Percentiles rank a stretch among this genome's conserved stretches.
These are phyloP conservation scores for Aureobasidium sp. DNA, from an alignment of 2,329 filamentous ascomycete genomes.

Conservation along the genomic window DNA sequence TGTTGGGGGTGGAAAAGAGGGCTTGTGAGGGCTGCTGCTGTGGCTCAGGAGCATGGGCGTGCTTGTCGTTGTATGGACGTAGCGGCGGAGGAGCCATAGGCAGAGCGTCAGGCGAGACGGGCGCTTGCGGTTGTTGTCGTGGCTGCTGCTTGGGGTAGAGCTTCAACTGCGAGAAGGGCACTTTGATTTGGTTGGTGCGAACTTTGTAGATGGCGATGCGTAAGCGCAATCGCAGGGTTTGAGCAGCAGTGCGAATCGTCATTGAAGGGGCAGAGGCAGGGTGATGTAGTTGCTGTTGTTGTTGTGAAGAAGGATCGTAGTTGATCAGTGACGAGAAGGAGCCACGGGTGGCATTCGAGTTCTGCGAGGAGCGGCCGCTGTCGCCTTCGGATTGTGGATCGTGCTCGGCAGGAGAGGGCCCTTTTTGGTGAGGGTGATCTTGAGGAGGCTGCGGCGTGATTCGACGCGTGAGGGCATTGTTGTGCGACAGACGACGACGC, in stretches of 20 bases:
- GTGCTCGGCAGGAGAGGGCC: conserved; percentile 22
- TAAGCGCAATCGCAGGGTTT: conserved; percentile 61
- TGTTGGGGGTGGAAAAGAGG: conserved; percentile 12
- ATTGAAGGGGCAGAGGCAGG: not conserved
- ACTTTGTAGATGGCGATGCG: conserved; percentile 69
- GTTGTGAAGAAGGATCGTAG: conserved; percentile 40
- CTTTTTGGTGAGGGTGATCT: not conserved
- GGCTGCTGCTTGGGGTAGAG: conserved; percentile 18
- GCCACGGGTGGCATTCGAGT: conserved; percentile 28
- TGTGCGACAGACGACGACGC: conserved; percentile 22
- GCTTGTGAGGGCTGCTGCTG: not conserved
- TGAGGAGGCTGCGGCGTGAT: conserved; percentile 5
- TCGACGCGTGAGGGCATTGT: conserved; percentile 1
- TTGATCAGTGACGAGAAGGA: conserved; percentile 45
- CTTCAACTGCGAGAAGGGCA: conserved; percentile 55
- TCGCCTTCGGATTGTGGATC: conserved; percentile 15
- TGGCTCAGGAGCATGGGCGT: not conserved
- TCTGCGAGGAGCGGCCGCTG: conserved; percentile 21
- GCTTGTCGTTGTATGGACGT: not conserved
- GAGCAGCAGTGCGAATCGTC: conserved; percentile 40
- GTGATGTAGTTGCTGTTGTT: conserved; percentile 15
- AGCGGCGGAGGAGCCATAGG: conserved; percentile 9
- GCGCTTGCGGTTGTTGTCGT: conserved; percentile 4
- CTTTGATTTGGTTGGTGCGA: conserved; percentile 60
- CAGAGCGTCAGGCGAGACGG: not conserved